These are phyloP conservation scores for Agrocybe pediades DNA, from an alignment of 768 basidiomycete genomes.

Conservation along the genomic window DNA sequence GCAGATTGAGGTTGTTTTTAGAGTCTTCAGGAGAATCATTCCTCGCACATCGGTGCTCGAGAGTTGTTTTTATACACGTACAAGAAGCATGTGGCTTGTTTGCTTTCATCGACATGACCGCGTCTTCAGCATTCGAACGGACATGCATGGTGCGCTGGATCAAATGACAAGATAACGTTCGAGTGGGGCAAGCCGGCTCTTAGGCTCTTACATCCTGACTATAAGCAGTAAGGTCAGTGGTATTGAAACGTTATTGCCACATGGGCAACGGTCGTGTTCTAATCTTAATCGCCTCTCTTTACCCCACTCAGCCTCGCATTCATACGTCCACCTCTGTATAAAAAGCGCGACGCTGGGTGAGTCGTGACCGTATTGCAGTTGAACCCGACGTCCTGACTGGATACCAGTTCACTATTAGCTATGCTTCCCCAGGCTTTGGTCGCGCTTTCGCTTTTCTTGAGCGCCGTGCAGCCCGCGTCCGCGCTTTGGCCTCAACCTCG, in stretches of 20 bases:
- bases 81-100: background rate
- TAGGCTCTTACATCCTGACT: background rate
- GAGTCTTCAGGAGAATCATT: too few species aligned
- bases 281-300: background rate
- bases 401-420: background rate
- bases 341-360: background rate
- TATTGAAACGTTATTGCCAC: background rate
- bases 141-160: background rate
- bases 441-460: conserved; percentile 19
- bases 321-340: background rate
- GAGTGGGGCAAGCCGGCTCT: background rate
- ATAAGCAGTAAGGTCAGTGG: background rate
- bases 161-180: background rate
- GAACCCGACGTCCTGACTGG: background rate
- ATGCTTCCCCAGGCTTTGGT: conserved; percentile 7
- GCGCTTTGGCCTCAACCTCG: conserved; percentile 44
- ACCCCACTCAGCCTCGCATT: background rate
- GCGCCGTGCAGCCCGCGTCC: conserved; percentile 16
- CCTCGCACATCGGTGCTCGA: background rate
- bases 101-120: too few species aligned
- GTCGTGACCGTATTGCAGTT: background rate
- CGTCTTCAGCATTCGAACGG: too few species aligned
- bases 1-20: too few species aligned
- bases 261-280: background rate
- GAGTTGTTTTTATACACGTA: background rate